Base-by-base conservation (phyloP, 306 rosid species). In the Alnus rubra region DNA sequence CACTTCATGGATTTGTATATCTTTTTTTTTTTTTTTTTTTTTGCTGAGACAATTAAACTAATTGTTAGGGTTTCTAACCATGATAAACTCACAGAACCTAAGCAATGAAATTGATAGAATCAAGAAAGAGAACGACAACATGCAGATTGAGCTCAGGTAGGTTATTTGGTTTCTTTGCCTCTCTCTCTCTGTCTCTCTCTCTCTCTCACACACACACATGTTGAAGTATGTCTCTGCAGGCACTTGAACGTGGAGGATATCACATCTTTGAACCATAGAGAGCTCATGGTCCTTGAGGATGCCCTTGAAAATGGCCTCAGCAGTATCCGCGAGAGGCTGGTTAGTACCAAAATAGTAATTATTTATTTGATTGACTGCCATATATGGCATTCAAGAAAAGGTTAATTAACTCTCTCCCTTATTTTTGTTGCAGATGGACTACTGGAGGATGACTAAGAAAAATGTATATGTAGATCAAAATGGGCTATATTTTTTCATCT, bases 241-340 rank as follows among this genome's bases (percentile, higher is more conserved):
- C 98, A 92, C 85, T 69, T 92, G 89, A 92, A 93, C 77, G 98
- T 92, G 31, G 95, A 92, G 77, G 98, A 94, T 33, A 88, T 92
- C 71, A 84, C 88, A 30, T 89, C 97, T 63, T 74, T 94, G 82
- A 49, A 49, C 85, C 80, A 80, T 90, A 85, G 80, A 47, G 98
- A 94, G 82, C 89, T 94, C 75, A 88, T 88, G 87, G 54, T 83
- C 9, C 71, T 92, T 15, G 97, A 94, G 87, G 79, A 78, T 0
- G 86, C 88, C 69, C 97, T 94, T 69, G 90, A 89, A 69, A 86
- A 85, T 81, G 98, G 98, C 68, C 97, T 92, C 49, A 45, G 31
- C 4, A 73, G 83, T 58, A 56, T 86, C 75, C 92, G 92, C 4
- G 88, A 84, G 44, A 91, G 79, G 80, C 79, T 88, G 97, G 98